Evolutionary conservation across 225 moss, liverwort and hornwort species (phyloP), one percentile per base, ranked within the genome.

Genomic region (Lunularia cruciata): DNA sequence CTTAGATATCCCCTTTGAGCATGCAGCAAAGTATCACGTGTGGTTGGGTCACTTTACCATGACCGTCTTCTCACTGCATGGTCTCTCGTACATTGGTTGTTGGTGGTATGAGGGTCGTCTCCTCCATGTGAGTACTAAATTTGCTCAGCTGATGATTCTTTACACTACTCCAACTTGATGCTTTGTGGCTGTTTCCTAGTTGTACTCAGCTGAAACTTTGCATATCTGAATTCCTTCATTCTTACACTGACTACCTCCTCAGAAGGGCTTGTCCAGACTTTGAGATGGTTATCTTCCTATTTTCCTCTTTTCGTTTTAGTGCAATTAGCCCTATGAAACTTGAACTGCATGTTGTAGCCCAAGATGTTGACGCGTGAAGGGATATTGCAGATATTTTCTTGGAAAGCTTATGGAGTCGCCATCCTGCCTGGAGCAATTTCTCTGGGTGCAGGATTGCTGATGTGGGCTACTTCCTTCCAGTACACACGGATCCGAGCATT

Each of bases 21-120:
- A 91, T 76, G 91, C 94, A 71, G 78, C 84, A 62, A 91, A 89
- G 75, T 94, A 94, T 63, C 94, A 94, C 70, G 80, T 85, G 48
- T 94, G 91, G 89, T 76, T 94, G 64, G 94, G 91, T 34, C 85
- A 94, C 67, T 91, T 91, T 75, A 86, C 89, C 75, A 87, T 94
- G 94, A 63, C 70, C 40, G 47, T 84, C 39, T 88, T 91, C 57
- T 79, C 91, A 32, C 80, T 91, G 34, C 94, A 94, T 74, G 94
- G 94, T 20, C 71, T 89, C 47, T 63, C 70, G 5, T 94, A 77
- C 59, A 61, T 73, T 26, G 68, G 75, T 46, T n/a, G 80, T 45
- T 94, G 94, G 94, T 68, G 35, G 59, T 75, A 47, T 2, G 86
- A 83, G 69, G 90, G 83, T 27, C 69, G 76, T 39, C 67, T 94